A percentile compares a stretch with the other conserved stretches of the same genome.
Conservation (phyloP, 257 asterid genomes). For the Echites panduratus region DNA sequence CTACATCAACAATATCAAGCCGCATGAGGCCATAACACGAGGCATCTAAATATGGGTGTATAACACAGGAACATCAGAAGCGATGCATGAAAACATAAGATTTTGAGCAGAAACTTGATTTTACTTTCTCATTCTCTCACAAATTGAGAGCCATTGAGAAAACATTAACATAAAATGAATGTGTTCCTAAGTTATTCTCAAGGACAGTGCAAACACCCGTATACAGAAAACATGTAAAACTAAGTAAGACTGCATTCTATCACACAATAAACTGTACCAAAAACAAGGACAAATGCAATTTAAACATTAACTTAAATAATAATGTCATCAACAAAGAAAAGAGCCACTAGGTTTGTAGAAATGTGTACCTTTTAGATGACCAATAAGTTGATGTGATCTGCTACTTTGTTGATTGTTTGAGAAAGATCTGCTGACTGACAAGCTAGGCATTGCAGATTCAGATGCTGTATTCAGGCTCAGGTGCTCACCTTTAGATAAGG, state of each 20-base stretch:
- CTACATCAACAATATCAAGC: constrained; percentile 34
- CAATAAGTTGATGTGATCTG: constrained; percentile 56
- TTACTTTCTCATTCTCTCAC: not conserved
- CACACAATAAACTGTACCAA: not conserved
- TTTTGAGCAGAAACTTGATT: not conserved
- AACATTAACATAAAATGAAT: not conserved
- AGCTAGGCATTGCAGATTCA: constrained; percentile 39
- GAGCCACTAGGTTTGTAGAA: constrained; percentile 12
- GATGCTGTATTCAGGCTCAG: constrained; percentile 36
- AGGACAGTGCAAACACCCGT: not conserved
- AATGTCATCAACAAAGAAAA: not conserved
- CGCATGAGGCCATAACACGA: not conserved
- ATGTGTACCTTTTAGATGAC: constrained; percentile 74
- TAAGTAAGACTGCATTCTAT: not conserved
- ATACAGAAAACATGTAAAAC: not conserved
- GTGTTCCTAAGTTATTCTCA: not conserved
- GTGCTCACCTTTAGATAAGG: constrained; percentile 40
- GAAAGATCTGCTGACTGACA: constrained; percentile 43
- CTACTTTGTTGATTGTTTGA: constrained; percentile 46
- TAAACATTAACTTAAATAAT: not conserved
- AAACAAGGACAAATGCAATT: not conserved
- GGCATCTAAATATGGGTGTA: not conserved
- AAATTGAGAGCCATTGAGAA: not conserved
- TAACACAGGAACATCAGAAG: not conserved
- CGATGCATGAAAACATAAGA: not conserved